A percentile compares a stretch with the other conserved stretches of the same genome.
These are phyloP conservation scores for Chytriomyces confervae DNA, from an alignment of 192 early-diverging fungal genomes.

Conservation along the genomic window DNA sequence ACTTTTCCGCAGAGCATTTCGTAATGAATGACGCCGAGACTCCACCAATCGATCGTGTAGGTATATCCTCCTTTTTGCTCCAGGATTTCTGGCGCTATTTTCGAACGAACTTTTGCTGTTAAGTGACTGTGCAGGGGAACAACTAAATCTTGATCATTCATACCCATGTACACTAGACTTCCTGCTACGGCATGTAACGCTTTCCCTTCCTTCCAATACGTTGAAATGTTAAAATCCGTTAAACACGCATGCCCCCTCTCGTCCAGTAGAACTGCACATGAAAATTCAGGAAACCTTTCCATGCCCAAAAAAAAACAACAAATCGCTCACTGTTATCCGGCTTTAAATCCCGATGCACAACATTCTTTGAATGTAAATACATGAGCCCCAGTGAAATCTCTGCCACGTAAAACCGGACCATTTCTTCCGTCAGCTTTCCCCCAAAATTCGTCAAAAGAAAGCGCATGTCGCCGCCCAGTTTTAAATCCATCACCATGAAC, in stretches of 20 bases:
- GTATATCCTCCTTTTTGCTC: conserved; percentile 69
- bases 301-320: conserved; percentile 36
- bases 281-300: not conserved
- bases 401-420: conserved; percentile 49
- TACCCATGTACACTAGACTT: conserved; percentile 79
- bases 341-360: conserved; percentile 61
- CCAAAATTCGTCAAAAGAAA: conserved; percentile 51
- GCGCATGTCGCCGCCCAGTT: conserved; percentile 64
- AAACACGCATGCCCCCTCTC: conserved; percentile 55
- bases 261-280: conserved; percentile 50
- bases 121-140: too few species aligned
- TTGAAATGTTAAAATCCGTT: conserved; percentile 63
- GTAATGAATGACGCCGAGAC: conserved; percentile 88
- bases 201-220: conserved; percentile 50
- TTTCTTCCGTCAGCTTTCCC: conserved; percentile 49
- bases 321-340: conserved; percentile 51
- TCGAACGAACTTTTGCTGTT: not conserved
- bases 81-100: conserved; percentile 52
- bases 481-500: conserved; percentile 69
- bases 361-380: conserved; percentile 55
- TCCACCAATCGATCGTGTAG: conserved; percentile 94
- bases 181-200: conserved; percentile 55
- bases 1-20: conserved; percentile 79
- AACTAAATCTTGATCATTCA: not conserved
- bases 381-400: conserved; percentile 54